These are phyloP conservation scores for Galerina marginata DNA, from an alignment of 768 basidiomycete species.

Conservation along the genomic window DNA sequence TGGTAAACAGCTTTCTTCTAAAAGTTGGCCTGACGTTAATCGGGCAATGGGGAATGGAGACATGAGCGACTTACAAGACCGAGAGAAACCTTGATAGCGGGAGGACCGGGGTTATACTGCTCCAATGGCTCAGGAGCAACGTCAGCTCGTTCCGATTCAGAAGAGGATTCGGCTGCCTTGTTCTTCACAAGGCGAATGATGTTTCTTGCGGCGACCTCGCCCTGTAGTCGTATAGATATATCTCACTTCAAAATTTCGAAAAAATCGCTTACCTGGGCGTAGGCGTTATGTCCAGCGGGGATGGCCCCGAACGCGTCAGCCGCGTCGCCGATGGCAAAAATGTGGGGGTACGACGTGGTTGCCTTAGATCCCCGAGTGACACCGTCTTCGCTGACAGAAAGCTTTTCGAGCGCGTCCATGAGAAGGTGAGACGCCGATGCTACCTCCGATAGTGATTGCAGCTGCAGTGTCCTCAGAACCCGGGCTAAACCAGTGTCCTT, in stretches of 20 bases:
- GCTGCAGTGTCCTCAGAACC: slow-evolving; percentile 59
- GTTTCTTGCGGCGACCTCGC: slow-evolving; percentile 60
- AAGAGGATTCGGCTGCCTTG: neutral
- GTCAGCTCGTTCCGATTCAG: neutral
- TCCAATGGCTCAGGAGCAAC: slow-evolving; percentile 38
- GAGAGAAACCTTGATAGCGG: slow-evolving; percentile 67
- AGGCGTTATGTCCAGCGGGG: slow-evolving; percentile 63
- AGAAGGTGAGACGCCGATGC: slow-evolving; percentile 10
- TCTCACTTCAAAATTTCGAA: neutral
- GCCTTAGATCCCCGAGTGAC: neutral
- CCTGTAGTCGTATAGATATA: slow-evolving; percentile 26
- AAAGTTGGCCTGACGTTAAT: neutral
- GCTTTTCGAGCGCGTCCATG: slow-evolving; percentile 25
- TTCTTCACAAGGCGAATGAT: slow-evolving; percentile 49
- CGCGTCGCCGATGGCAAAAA: slow-evolving; percentile 68
- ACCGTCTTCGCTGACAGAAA: slow-evolving; percentile 20
- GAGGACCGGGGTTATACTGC: slow-evolving; percentile 48
- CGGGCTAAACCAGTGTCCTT: slow-evolving; percentile 43
- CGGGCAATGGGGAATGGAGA: neutral
- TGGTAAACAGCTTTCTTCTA: slow-evolving; percentile 54
- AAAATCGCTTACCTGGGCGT: slow-evolving; percentile 44
- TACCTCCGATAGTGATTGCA: slow-evolving; percentile 33
- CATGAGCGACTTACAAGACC: slow-evolving; percentile 49
- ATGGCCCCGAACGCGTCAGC: slow-evolving; percentile 71
- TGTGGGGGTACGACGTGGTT: slow-evolving; percentile 49